These are phyloP conservation scores for Mycena indigotica DNA, from an alignment of 768 basidiomycete species.

Conservation along the genomic window DNA sequence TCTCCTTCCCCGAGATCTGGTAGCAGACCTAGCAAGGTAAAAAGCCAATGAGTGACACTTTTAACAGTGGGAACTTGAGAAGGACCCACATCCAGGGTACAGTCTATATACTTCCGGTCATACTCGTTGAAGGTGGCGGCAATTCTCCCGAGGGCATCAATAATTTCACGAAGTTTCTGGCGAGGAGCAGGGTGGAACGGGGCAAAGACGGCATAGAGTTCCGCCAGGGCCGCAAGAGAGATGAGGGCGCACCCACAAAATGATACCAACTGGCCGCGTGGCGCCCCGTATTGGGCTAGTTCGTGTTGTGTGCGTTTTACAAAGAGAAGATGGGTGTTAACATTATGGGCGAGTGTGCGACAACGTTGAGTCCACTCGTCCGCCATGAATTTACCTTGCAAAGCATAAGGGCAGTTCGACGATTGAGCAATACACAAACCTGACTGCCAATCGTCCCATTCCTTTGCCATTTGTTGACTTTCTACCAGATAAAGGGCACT, in stretches of 20 bases:
- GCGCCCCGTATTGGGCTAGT: neutral
- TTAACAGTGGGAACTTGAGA: neutral
- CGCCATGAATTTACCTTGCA: neutral
- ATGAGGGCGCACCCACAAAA: constrained; percentile 1
- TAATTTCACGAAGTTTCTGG: neutral
- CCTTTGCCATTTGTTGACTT: neutral
- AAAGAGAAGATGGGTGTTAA: constrained; percentile 1
- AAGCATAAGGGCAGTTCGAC: too few species aligned
- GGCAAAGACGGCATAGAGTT: constrained; percentile 11
- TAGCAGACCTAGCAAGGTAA: constrained; percentile 10
- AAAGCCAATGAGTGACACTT: neutral
- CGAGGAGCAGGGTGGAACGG: constrained; percentile 3
- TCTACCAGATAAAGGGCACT: neutral
- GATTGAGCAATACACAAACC: too few species aligned
- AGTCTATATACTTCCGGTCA: constrained; percentile 8
- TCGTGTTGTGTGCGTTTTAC: neutral
- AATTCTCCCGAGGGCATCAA: neutral
- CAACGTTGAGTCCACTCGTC: constrained; percentile 6
- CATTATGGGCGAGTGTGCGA: neutral
- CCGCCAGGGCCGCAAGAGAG: constrained; percentile 5
- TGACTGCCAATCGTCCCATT: constrained; percentile 1
- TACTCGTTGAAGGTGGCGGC: neutral
- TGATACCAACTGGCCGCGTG: neutral
- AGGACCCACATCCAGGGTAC: constrained; percentile 7
- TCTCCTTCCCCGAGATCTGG: constrained; percentile 5